A percentile compares a stretch with the other conserved stretches of the same genome.
Conservation (phyloP, 2,329 filamentous ascomycete species). For the Chaetomium strumarium region DNA sequence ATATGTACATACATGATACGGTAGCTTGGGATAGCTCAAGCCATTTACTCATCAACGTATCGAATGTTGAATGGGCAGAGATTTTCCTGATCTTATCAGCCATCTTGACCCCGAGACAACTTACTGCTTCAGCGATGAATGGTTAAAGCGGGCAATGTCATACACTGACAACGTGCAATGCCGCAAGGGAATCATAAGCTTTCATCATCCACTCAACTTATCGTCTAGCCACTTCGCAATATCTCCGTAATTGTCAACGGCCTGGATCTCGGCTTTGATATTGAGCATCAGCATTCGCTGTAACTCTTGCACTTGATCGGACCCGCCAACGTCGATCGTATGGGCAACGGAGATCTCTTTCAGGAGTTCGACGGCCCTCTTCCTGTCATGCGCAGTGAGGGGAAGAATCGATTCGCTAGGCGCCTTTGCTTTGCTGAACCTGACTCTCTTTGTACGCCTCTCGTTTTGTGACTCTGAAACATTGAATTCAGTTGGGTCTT, state of each 20-base stretch:
- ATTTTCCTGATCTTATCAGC: no score
- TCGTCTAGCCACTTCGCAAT: constrained; percentile 45
- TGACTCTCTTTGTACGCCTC: constrained; percentile 14
- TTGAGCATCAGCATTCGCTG: constrained; percentile 70
- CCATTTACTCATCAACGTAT: no score
- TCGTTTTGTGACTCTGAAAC: constrained; percentile 5
- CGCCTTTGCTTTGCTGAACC: not conserved
- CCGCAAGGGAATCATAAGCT: no score
- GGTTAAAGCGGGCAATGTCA: no score
- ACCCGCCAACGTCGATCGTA: constrained; percentile 28
- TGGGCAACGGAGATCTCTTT: constrained; percentile 31
- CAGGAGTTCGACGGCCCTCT: constrained; percentile 50
- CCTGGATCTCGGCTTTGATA: constrained; percentile 72
- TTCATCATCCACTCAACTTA: not conserved
- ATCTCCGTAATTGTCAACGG: constrained; percentile 52
- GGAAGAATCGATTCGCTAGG: constrained; percentile 21
- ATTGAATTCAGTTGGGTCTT: not conserved
- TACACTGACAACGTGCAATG: not conserved
- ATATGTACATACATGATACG: no score
- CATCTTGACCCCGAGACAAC: no score
- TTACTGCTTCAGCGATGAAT: no score
- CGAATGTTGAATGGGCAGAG: no score
- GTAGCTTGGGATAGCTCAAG: no score
- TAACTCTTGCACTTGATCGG: constrained; percentile 48
- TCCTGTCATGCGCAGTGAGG: constrained; percentile 53